Evolutionary conservation across 257 asterid genomes (phyloP).

Genomic region (Nicotiana noctiflora): DNA sequence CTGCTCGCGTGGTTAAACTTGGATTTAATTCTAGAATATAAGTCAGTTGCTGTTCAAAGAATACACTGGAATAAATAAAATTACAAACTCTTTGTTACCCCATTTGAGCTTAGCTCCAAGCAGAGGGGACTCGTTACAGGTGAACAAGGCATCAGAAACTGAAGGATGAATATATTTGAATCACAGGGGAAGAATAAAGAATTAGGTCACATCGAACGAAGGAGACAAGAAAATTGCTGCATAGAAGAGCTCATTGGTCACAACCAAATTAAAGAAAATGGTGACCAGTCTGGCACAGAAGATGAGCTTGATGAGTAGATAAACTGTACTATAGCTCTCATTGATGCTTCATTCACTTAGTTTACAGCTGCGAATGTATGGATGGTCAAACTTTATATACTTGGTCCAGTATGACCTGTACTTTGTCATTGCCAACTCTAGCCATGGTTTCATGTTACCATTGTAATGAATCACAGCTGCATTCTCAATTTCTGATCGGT

Average conservation of each 20-base stretch:
- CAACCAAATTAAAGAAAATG: background rate
- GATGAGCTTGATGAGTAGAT: slow-evolving; percentile 9
- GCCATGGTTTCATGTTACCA: slow-evolving; percentile 99
- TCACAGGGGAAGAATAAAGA: slow-evolving; percentile 22
- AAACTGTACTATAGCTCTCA: slow-evolving; percentile 15
- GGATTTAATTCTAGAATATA: slow-evolving; percentile 15
- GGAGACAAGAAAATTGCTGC: background rate
- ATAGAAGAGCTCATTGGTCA: background rate
- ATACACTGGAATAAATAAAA: slow-evolving; percentile 6
- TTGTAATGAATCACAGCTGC: slow-evolving; percentile 96
- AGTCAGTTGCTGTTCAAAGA: slow-evolving; percentile 17
- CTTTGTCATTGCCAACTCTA: slow-evolving; percentile 92
- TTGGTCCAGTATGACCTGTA: slow-evolving; percentile 83
- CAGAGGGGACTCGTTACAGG: slow-evolving; percentile 8
- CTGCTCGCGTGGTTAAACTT: background rate
- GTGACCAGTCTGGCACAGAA: slow-evolving; percentile 12
- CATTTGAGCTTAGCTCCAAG: slow-evolving; percentile 13
- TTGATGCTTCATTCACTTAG: slow-evolving; percentile 46
- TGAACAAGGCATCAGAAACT: slow-evolving; percentile 18
- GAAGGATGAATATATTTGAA: slow-evolving; percentile 33
- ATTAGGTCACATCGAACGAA: slow-evolving; percentile 1
- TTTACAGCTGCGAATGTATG: slow-evolving; percentile 64
- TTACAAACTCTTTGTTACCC: slow-evolving; percentile 9
- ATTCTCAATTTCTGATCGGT: slow-evolving; percentile 67
- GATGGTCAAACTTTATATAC: slow-evolving; percentile 79